phyloP scores from a whole-genome alignment of 768 basidiomycete genomes.

The Collybia sp. region DNA sequence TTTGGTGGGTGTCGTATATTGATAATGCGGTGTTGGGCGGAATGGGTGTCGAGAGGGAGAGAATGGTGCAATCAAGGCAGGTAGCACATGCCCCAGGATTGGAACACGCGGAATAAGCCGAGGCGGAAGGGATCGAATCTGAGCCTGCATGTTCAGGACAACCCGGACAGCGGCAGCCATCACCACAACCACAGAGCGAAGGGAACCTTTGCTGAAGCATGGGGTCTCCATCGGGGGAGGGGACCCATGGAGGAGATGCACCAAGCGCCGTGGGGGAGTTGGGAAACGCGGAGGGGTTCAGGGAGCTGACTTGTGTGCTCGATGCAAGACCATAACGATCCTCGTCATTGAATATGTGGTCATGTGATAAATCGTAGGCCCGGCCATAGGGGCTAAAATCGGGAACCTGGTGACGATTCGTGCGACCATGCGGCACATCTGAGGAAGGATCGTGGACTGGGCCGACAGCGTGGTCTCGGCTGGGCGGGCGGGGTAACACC shows the following conservation, averaged over 20 bases:
- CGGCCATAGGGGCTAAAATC: conserved; percentile 70
- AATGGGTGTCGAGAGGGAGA: conserved; percentile 39
- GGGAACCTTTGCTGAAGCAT: conserved; percentile 25
- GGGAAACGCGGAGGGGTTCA: not conserved
- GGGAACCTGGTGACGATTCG: conserved; percentile 41
- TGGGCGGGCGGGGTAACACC: conserved; percentile 58
- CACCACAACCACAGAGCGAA: conserved; percentile 59
- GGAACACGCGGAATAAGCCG: conserved; percentile 30
- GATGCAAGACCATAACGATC: conserved; percentile 17
- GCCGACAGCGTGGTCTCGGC: conserved; percentile 19
- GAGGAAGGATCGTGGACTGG: conserved; percentile 46
- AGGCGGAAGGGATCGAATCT: conserved; percentile 24
- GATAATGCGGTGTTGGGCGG: conserved; percentile 36
- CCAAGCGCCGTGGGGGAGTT: not conserved
- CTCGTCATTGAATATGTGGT: conserved; percentile 7
- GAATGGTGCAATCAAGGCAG: conserved; percentile 63
- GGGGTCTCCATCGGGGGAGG: conserved; percentile 12
- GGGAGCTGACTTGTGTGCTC: conserved; percentile 7
- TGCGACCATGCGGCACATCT: conserved; percentile 33
- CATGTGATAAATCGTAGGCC: conserved; percentile 51
- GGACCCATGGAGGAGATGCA: not conserved
- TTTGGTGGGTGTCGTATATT: conserved; percentile 36
- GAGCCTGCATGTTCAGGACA: conserved; percentile 50
- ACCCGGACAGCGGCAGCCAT: conserved; percentile 59
- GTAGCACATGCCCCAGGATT: conserved; percentile 32